A percentile compares a stretch with the other conserved stretches of the same genome.
Conservation (phyloP, 2,329 filamentous ascomycete genomes). For the Colletotrichum lindemuthianum region DNA sequence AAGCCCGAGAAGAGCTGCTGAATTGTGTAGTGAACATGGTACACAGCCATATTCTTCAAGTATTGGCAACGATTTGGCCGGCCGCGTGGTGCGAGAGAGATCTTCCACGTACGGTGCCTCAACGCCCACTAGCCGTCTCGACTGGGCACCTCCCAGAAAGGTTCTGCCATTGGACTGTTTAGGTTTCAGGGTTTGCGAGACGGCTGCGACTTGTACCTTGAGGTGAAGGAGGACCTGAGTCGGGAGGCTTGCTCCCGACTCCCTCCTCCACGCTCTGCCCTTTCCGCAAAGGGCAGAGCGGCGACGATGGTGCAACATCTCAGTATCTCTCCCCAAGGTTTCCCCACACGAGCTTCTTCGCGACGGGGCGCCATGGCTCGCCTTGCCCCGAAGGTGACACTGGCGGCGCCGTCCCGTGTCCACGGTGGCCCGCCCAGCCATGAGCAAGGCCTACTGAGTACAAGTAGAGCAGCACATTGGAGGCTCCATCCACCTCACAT, state of each 20-base stretch:
- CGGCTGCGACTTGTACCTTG: background rate
- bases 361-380: constrained; percentile 24
- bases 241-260: constrained; percentile 18
- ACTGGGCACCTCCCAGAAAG: no score
- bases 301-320: background rate
- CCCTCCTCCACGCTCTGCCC: constrained; percentile 6
- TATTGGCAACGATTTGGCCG: no score
- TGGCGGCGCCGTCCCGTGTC: constrained; percentile 28
- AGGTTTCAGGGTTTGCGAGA: no score
- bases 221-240: constrained; percentile 18
- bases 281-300: background rate
- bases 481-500: constrained; percentile 3
- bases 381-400: constrained; percentile 23
- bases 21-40: background rate
- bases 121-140: no score
- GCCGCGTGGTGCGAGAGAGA: no score
- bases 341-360: constrained; percentile 28
- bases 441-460: constrained; percentile 20
- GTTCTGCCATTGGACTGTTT: no score
- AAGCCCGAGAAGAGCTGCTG: no score
- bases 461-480: constrained; percentile 1
- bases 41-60: constrained; percentile 20
- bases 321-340: background rate
- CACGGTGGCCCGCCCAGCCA: constrained; percentile 20
- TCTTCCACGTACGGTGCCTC: no score